Base-by-base conservation (phyloP, 768 basidiomycete species). In the Omphalotus guepiniiformis region DNA sequence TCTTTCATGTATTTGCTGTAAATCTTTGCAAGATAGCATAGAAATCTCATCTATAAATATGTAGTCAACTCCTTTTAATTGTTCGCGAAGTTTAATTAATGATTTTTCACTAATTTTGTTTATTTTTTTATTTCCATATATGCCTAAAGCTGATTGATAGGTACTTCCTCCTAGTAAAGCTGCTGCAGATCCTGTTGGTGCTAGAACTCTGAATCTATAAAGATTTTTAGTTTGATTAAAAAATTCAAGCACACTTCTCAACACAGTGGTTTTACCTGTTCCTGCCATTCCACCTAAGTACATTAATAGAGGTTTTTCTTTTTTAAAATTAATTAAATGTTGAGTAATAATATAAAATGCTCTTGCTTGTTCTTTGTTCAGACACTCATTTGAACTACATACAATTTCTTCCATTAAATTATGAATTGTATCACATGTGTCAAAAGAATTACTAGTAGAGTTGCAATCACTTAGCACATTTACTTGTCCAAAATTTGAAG, bases 161-260 rank as follows among this genome's bases (percentile, higher is more conserved):
- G 70, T 72, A 0, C 61, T 65, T 0, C 70, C 70, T 18, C 54
- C 58, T 1, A 71, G n/a, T 0, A 64, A 36, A 0, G 59, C 61
- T 4, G 69, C 68, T 1, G 65, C 57, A 6, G 62, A 50, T 0
- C 68, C 68, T 7, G 67, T 70, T 2, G 66, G 67, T 6, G 62
- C 67, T 1, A 68, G 48, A 1, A 63, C 46, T 2, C 56, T 36
- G 21, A 64, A 58, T 0, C 58, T 22, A 28, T 62, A 44, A 2
- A 27, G 16, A 49, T 68, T 55, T 2, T 58, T 53, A 23, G 52
- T 22, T 32, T 19, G 4, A 1, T 19, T n/a, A 36, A 68, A 65
- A 18, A 63, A 50, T 18, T 35, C 4, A 8, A 54, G 50, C 6
- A 65, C 2, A 4, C 64, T 53, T 18, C 57, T 49, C 5, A 70